Evolutionary conservation across 164 flowering plant species (phyloP).

Genomic region (Echeveria elegans): DNA sequence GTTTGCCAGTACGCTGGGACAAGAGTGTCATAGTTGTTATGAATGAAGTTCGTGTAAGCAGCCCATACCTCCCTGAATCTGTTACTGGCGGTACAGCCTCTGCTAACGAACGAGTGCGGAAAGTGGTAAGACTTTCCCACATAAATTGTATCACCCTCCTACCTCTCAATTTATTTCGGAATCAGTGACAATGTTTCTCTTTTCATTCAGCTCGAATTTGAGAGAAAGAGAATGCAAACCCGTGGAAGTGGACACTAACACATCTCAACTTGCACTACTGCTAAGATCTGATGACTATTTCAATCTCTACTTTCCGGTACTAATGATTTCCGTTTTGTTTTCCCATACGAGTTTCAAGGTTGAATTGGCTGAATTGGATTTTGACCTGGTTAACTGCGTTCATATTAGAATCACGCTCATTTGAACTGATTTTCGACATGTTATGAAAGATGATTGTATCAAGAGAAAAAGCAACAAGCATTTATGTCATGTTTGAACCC

Average conservation of each 20-base stretch:
- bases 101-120: constrained; percentile 89
- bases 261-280: neutral
- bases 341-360: neutral
- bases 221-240: constrained; percentile 63
- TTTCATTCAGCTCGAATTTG: constrained; percentile 55
- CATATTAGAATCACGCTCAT: neutral
- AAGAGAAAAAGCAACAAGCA: neutral
- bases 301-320: neutral
- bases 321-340: neutral
- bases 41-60: constrained; percentile 86
- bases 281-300: neutral
- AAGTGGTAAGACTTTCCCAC: constrained; percentile 55
- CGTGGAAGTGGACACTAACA: constrained; percentile 36
- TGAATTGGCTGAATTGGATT: neutral
- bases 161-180: neutral
- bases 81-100: constrained; percentile 86
- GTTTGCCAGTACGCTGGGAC: constrained; percentile 99
- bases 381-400: no score
- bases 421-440: neutral
- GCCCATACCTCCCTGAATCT: constrained; percentile 83
- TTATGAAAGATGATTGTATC: neutral
- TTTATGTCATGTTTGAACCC: neutral
- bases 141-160: neutral
- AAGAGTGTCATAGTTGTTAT: constrained; percentile 76
- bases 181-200: constrained; percentile 1